Percentiles rank a stretch among this genome's conserved stretches.
These are phyloP conservation scores for Wickerhamiella alocasiicola DNA, from an alignment of 805 yeast species.

Conservation along the genomic window DNA sequence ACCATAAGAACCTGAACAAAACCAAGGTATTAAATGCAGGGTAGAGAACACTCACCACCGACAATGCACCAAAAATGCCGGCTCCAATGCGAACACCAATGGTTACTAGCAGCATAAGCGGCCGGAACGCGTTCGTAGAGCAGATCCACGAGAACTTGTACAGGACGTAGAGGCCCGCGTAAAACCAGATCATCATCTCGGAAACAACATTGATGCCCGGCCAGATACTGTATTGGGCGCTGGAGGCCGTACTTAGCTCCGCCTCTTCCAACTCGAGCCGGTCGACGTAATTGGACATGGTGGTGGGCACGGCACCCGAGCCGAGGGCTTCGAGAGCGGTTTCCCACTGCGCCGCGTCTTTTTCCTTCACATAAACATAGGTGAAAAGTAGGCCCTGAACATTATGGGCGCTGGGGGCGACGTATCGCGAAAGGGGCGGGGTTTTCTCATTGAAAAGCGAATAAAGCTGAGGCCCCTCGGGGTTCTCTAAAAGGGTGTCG, in stretches of 20 bases:
- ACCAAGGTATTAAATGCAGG: constrained; percentile 6
- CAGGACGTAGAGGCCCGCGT: not conserved
- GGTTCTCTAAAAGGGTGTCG: not conserved
- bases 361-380: constrained; percentile 4
- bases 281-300: constrained; percentile 1
- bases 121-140: constrained; percentile 1
- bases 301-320: not conserved
- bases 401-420: not conserved
- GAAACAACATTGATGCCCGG: constrained; percentile 4
- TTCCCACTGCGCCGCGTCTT: constrained; percentile 4
- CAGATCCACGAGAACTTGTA: not conserved
- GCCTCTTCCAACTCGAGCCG: constrained; percentile 9
- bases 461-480: not conserved
- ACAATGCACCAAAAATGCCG: constrained; percentile 1
- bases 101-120: not conserved
- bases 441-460: constrained; percentile 5
- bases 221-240: constrained; percentile 7
- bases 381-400: constrained; percentile 11
- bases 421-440: not conserved
- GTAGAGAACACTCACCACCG: not conserved
- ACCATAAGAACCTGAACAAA: not conserved
- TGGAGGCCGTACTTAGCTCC: constrained; percentile 6
- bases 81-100: not conserved
- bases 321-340: not conserved
- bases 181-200: not conserved